phyloP scores from a whole-genome alignment of 352 stramenopile genomes.

The Phytopythium mirpurense region DNA sequence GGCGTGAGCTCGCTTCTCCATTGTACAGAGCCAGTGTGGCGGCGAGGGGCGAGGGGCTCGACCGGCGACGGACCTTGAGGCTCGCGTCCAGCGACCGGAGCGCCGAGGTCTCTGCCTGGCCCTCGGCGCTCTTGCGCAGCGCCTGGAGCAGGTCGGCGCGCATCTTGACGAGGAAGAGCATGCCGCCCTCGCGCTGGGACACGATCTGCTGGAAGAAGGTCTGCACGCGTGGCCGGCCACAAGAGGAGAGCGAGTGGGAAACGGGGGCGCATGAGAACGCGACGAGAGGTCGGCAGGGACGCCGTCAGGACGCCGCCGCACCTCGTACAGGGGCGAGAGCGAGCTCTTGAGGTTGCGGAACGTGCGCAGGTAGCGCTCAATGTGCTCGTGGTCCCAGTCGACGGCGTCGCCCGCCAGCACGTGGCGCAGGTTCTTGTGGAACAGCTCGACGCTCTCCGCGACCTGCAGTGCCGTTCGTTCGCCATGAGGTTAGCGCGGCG shows the following conservation, averaged over 20 bases:
- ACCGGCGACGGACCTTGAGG: slow-evolving; percentile 41
- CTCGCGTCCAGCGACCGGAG: slow-evolving; percentile 68
- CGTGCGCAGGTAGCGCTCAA: slow-evolving; percentile 73
- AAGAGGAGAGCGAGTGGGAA: too few species aligned
- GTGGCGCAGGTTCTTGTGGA: slow-evolving; percentile 45
- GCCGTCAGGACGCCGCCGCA: slow-evolving; percentile 10
- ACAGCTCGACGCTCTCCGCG: slow-evolving; percentile 38
- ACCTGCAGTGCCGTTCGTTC: slow-evolving; percentile 4
- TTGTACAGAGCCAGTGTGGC: too few species aligned
- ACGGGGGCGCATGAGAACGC: too few species aligned
- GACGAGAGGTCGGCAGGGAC: too few species aligned
- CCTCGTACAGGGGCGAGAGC: slow-evolving; percentile 62
- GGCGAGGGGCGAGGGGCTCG: too few species aligned
- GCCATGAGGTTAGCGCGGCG: too few species aligned
- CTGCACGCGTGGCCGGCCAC: slow-evolving; percentile 18
- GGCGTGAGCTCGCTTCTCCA: neutral
- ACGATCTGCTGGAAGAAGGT: slow-evolving; percentile 83
- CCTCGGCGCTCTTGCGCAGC: slow-evolving; percentile 43
- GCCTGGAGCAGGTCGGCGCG: slow-evolving; percentile 63
- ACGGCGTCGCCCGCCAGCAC: slow-evolving; percentile 33
- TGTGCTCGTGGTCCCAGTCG: slow-evolving; percentile 63
- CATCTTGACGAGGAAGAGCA: slow-evolving; percentile 81
- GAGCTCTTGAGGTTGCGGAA: slow-evolving; percentile 55
- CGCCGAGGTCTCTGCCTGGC: slow-evolving; percentile 33
- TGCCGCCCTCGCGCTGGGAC: slow-evolving; percentile 71